These are phyloP conservation scores for Aspergillus sp. DNA, from an alignment of 2,329 filamentous ascomycete genomes.

Conservation along the genomic window DNA sequence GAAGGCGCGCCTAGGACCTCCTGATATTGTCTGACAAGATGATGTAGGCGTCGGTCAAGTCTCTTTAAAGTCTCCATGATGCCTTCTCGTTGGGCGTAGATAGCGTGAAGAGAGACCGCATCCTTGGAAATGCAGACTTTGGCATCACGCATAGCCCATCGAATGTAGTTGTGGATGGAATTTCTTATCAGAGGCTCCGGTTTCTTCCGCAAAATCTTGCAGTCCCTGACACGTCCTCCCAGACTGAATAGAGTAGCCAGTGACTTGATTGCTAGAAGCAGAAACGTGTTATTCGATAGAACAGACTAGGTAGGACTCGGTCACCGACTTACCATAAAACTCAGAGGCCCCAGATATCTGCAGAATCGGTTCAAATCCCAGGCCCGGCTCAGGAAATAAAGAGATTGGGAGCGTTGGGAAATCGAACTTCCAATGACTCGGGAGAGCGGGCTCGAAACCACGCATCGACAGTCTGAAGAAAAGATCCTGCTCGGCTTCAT, in stretches of 20 bases:
- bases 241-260: conserved; percentile 51
- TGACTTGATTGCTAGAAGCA: conserved; percentile 47
- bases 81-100: conserved; percentile 42
- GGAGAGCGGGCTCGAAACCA: conserved; percentile 57
- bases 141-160: conserved; percentile 55
- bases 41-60: conserved; percentile 45
- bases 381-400: conserved; percentile 46
- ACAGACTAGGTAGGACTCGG: neutral
- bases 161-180: conserved; percentile 49
- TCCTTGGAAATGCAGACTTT: conserved; percentile 35
- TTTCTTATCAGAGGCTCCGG: conserved; percentile 40
- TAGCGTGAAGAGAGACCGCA: conserved; percentile 46
- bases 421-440: conserved; percentile 52
- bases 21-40: conserved; percentile 45
- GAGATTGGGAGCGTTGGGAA: conserved; percentile 54
- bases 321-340: conserved; percentile 43
- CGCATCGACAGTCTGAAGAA: conserved; percentile 55
- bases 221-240: conserved; percentile 53
- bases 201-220: conserved; percentile 37
- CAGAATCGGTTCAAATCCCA: conserved; percentile 47
- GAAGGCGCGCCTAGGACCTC: conserved; percentile 21
- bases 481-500: conserved; percentile 52
- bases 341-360: conserved; percentile 41
- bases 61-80: conserved; percentile 43
- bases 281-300: neutral